Percentiles rank a stretch among this genome's conserved stretches.
Conservation (phyloP, 805 yeast genomes). For the Ogataea sp. region DNA sequence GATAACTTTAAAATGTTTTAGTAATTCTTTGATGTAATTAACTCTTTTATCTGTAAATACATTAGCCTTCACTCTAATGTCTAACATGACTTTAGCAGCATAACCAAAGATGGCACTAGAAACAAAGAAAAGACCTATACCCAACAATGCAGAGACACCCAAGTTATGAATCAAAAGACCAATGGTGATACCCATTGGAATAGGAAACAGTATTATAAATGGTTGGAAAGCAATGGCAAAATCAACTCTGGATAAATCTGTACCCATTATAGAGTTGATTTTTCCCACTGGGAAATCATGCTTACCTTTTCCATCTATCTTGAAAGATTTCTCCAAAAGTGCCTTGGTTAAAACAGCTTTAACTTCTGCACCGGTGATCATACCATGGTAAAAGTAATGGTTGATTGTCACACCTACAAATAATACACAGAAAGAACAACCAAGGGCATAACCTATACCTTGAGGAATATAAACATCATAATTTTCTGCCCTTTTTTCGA, state of each 20-base stretch:
- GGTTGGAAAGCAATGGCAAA: slow-evolving; percentile 57
- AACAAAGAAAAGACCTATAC: slow-evolving; percentile 48
- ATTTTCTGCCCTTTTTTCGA: slow-evolving; percentile 36
- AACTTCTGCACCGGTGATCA: slow-evolving; percentile 54
- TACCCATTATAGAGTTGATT: slow-evolving; percentile 63
- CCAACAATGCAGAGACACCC: slow-evolving; percentile 69
- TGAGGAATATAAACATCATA: slow-evolving; percentile 33
- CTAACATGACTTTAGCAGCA: slow-evolving; percentile 41
- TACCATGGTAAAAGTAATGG: slow-evolving; percentile 47
- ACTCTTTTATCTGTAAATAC: slow-evolving; percentile 72
- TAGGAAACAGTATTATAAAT: slow-evolving; percentile 50
- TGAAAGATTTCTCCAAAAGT: slow-evolving; percentile 52
- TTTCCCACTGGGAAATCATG: slow-evolving; percentile 62
- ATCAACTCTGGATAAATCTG: slow-evolving; percentile 67
- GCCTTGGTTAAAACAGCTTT: slow-evolving; percentile 60
- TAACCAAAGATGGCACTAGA: slow-evolving; percentile 38
- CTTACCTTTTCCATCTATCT: slow-evolving; percentile 46
- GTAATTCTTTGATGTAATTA: slow-evolving; percentile 65
- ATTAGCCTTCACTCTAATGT: slow-evolving; percentile 47
- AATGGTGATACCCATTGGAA: slow-evolving; percentile 47
- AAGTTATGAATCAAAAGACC: slow-evolving; percentile 61
- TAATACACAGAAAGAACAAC: slow-evolving; percentile 45
- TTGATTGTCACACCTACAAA: slow-evolving; percentile 37
- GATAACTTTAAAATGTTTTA: slow-evolving; percentile 70
- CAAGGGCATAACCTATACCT: slow-evolving; percentile 68